Conservation (phyloP, 2,329 filamentous ascomycete species). For the Venturia oleaginea region DNA sequence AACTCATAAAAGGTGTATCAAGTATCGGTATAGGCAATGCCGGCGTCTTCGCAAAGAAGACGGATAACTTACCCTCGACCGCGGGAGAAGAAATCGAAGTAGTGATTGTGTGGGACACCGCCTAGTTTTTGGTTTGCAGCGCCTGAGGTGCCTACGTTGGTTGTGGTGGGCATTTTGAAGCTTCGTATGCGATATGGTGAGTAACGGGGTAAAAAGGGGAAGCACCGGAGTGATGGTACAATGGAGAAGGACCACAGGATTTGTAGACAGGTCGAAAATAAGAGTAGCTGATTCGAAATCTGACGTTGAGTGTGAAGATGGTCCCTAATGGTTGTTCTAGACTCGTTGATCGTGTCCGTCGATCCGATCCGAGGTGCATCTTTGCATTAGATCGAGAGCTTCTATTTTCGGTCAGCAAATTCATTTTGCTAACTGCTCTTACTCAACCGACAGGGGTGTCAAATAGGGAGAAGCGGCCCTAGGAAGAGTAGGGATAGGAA, state of each 20-base stretch:
- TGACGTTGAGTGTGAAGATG: background rate
- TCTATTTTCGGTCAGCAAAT: background rate
- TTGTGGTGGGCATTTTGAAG: slow-evolving; percentile 11
- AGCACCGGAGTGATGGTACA: too few species aligned
- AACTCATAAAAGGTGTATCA: slow-evolving; percentile 25
- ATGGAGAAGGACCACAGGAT: background rate
- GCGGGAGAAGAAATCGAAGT: slow-evolving; percentile 25
- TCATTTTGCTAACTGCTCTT: background rate
- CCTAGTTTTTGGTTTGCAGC: slow-evolving; percentile 24
- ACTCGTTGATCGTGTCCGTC: background rate
- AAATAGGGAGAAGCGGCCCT: background rate
- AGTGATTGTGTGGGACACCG: slow-evolving; percentile 25
- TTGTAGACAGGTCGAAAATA: background rate
- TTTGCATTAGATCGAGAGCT: background rate
- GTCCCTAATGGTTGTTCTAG: background rate
- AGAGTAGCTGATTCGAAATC: background rate
- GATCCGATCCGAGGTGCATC: background rate
- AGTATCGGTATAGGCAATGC: slow-evolving; percentile 24
- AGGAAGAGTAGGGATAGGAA: background rate
- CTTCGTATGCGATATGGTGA: background rate
- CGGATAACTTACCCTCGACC: slow-evolving; percentile 25
- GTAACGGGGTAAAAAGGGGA: background rate
- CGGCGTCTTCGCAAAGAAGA: slow-evolving; percentile 23
- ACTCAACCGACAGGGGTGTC: background rate
- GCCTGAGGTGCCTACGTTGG: slow-evolving; percentile 17